A percentile compares a stretch with the other conserved stretches of the same genome.
Evolutionary conservation across 768 basidiomycete genomes (phyloP).

Genomic region (Termitomyces sp.): DNA sequence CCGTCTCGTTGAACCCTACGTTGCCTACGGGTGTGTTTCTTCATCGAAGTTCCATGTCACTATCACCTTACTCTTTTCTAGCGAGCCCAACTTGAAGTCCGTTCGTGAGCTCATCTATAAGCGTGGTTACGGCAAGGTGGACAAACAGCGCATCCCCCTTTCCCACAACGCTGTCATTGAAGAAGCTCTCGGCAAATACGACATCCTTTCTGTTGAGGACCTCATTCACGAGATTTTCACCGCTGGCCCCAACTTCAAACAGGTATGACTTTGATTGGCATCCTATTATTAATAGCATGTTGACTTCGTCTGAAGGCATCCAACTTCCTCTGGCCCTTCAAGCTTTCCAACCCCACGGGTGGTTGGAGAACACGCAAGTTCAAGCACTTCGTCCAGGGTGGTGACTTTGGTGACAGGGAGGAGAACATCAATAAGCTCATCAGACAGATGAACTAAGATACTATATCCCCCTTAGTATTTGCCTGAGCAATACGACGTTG

Average conservation of each 20-base stretch:
- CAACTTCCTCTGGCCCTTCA: constrained; percentile 99
- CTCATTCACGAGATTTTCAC: constrained; percentile 96
- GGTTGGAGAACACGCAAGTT: constrained; percentile 98
- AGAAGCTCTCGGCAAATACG: constrained; percentile 82
- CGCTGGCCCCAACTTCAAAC: constrained; percentile 98
- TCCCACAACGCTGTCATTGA: constrained; percentile 94
- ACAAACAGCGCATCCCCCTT: constrained; percentile 97
- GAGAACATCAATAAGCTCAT: constrained; percentile 96
- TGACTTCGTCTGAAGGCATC: constrained; percentile 47
- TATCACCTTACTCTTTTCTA: constrained; percentile 21
- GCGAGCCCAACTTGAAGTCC: constrained; percentile 95
- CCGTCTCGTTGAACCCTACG: constrained; percentile 93
- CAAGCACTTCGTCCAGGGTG: constrained; percentile 94
- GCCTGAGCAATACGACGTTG: constrained; percentile 12
- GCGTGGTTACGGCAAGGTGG: constrained; percentile 97
- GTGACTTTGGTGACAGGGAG: constrained; percentile 98
- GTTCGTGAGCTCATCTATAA: constrained; percentile 99
- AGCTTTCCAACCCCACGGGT: constrained; percentile 97
- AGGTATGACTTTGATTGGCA: constrained; percentile 47
- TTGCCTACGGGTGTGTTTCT: constrained; percentile 83
- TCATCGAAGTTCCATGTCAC: background rate
- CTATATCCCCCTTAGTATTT: constrained; percentile 4
- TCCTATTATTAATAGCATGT: constrained; percentile 2
- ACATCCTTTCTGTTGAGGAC: constrained; percentile 96
- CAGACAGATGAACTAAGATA: constrained; percentile 83